Base-by-base conservation (phyloP, 495 filamentous ascomycete species). In the Penicillium paxilli region DNA sequence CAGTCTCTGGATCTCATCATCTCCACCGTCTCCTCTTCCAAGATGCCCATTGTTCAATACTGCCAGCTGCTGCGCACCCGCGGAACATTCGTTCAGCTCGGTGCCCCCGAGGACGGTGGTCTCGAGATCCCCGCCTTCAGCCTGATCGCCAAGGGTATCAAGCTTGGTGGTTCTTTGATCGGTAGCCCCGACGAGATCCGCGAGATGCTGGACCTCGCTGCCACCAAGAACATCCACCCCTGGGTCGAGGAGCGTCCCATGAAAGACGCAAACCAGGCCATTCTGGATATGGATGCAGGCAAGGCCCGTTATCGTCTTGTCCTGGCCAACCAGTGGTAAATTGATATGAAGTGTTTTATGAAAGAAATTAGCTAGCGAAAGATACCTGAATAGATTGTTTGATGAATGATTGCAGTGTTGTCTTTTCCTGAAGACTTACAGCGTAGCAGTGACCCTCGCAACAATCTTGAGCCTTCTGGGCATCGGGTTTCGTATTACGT, bases 31-130 rank as follows among this genome's bases (percentile, higher is more conserved):
- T 91, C 87, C 6, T 81, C 77, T 8, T 76, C 83, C 0, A 83
- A 87, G 49, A 91, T 96, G 88, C 92, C 92, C 3, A 65, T 96
- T 37, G 64, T 66, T n/a, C 64, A 80, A 17, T 96, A 95, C 62
- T 69, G 94, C 16, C 51, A 67, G 19, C 80, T 96, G 4, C 78
- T 96, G 22, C 76, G 81, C 24, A 74, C 79, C 25, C 79, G 84
- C 28, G 91, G 92, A n/a, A 78, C 76, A 7, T 87, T 93, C 50
- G 81, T 95, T 40, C 90, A 95, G 70, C 86, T 96, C 26, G 92
- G 92, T 30, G 77, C 78, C 4, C 83, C 84, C 1, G 83, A 88
- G 60, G 87, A 87, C 49, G 85, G 90, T 5, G 69, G 69, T 0
- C 78, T 96, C 47, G 75, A 67, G 47, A 83, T 82, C 5, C 71